phyloP scores from a whole-genome alignment of 2,329 filamentous ascomycete genomes.

The Rhexocercosporidium sp. region DNA sequence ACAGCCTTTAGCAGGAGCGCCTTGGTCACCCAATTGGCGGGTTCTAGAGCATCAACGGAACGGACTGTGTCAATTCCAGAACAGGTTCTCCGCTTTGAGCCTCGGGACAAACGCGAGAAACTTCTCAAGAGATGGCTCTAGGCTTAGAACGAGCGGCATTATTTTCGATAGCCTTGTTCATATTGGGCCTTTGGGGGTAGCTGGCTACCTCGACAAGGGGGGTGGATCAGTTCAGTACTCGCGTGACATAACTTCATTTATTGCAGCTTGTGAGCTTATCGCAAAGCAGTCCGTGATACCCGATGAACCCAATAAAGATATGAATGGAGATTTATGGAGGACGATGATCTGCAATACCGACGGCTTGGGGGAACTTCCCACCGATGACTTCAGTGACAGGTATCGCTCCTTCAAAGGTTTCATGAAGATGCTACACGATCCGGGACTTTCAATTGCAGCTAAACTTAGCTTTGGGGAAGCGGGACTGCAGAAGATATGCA shows the following conservation, averaged over 20 bases:
- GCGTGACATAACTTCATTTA: neutral
- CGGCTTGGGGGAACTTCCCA: neutral
- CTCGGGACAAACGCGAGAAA: neutral
- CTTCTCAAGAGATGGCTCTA: neutral
- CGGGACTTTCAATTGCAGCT: too few relatives aligned
- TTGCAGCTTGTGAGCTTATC: neutral
- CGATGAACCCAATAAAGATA: neutral
- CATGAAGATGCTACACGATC: neutral
- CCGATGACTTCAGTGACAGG: neutral
- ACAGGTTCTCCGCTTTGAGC: neutral
- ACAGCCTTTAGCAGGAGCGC: neutral
- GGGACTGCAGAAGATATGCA: too few relatives aligned
- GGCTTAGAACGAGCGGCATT: neutral
- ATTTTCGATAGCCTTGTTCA: neutral
- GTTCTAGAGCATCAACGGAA: neutral
- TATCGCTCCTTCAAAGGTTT: neutral
- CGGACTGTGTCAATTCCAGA: neutral
- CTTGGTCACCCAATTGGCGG: neutral
- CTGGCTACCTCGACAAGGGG: neutral
- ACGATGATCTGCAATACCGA: neutral
- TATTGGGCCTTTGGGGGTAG: neutral
- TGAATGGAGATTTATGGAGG: neutral
- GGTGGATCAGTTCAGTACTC: neutral
- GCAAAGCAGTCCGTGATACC: neutral
- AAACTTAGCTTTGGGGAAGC: too few relatives aligned